Base-by-base conservation (phyloP, 1,284 basidiomycete genomes). In the Puccinia coronata region DNA sequence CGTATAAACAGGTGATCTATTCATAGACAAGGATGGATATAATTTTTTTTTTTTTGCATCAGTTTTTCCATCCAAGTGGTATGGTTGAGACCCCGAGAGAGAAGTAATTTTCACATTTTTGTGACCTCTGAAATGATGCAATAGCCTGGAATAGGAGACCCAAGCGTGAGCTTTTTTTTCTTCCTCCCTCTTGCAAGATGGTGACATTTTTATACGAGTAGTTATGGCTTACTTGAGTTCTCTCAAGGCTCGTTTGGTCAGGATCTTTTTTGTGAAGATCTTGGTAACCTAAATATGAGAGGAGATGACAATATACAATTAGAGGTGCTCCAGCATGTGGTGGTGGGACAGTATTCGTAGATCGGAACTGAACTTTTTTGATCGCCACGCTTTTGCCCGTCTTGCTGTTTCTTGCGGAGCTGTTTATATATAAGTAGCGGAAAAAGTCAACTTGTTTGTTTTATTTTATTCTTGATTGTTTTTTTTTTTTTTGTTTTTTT, bases 111-210 rank as follows among this genome's bases (percentile, higher is more conserved):
- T 49, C 63, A 96, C 95, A 86, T 98, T 98, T 89, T 98, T 98
- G 88, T 98, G 95, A 12, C 95, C 95, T 83, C 95, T 90, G 88
- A 98, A 98, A 87, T 98, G 96, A 87, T 96, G 95, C 47, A 98
- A 87, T 49, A 98, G 88, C 85, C 93, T 94, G 1, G 43, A 72
- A 80, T 49, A 77, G 41, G 43, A 72, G 49, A 20, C 9, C 18
- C 18, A 41, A 41, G 39, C 65, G 23, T 23, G 57, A 59, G 53
- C 36, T 47, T 16, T n/a, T n/a, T 70, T 51, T 43, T 43, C 16
- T 43, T 43, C 16, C 16, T 43, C 16, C 16, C 16, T 43, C 16
- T 43, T 43, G 43, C 4, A 57, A 57, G 28, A 57, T 11, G 28
- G 28, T 12, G 23, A 28, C n/a, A 25, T 31, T 59, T 59, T 51